Conservation (phyloP, 164 flowering plant species). For the Aristolochia contorta region DNA sequence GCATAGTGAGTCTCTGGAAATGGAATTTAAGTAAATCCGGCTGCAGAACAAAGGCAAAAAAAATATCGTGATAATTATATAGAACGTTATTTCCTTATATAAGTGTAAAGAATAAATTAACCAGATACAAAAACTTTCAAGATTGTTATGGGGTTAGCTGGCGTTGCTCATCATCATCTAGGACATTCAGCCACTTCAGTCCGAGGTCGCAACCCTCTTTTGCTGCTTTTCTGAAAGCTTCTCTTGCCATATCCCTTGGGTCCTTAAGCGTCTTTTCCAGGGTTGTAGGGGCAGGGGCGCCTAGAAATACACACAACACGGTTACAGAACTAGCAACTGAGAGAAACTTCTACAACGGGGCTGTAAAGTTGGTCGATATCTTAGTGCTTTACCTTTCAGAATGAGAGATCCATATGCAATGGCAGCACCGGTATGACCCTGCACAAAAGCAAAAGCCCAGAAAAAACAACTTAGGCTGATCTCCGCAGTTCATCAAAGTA, state of each 20-base stretch:
- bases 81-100: too few relatives aligned
- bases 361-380: neutral
- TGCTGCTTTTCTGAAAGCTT: constrained; percentile 71
- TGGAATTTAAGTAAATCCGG: too few relatives aligned
- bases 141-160: neutral
- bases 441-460: constrained; percentile 10
- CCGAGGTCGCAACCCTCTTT: constrained; percentile 81
- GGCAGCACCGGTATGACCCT: constrained; percentile 98
- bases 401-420: constrained; percentile 93
- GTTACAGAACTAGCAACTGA: neutral
- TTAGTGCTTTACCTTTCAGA: constrained; percentile 48
- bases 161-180: constrained; percentile 57
- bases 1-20: too few relatives aligned
- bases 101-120: too few relatives aligned
- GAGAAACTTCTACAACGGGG: neutral
- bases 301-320: constrained; percentile 20
- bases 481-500: too few relatives aligned
- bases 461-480: neutral
- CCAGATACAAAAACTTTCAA: too few relatives aligned
- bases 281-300: constrained; percentile 63
- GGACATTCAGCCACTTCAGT: constrained; percentile 62
- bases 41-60: too few relatives aligned
- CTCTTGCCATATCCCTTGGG: constrained; percentile 51
- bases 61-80: too few relatives aligned
- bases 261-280: constrained; percentile 12